Base-by-base conservation (phyloP, 768 basidiomycete genomes). In the Mycena rosella region DNA sequence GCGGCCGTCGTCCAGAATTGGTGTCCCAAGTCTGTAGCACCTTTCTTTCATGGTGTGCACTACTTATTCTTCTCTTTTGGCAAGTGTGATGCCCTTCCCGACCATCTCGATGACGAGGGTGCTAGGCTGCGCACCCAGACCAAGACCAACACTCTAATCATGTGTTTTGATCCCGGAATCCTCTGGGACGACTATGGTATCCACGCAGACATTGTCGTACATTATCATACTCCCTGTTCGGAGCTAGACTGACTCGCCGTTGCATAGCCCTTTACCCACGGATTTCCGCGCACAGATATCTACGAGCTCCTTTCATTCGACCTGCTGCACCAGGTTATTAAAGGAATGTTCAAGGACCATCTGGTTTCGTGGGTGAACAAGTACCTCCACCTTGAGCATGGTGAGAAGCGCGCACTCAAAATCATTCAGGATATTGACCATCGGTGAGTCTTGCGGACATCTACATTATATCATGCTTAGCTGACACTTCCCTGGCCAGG, bases 281-380 rank as follows among this genome's bases (percentile, higher is more conserved):
- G 58, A 40, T 73, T 77, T 53, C 69, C 75, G 10, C 59, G 65
- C 8, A 54, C 65, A 2, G 65, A 67, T 26, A 67, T 67, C 9
- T 44, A 67, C 45, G 34, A 67, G 40, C 59, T 67, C 22, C 17
- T 67, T 0, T 53, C 59, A 2, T n/a, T 32, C 3, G 38, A 40
- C 38, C 38, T 40, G 5, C 38, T 40, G 38, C 38, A 40, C 17
- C 38, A 40, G 14, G 38, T 77, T 30, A 76, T 78, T 64, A 66
- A 66, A 40, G 64, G 64, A 2, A 54, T 57, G 3, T 66, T 66
- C 58, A 66, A 66, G 38, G 65, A 77, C 32, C 77, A 78, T 36
- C 54, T 78, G 5, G 78, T 77, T 22, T 17, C 52, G 8, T 78
- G 77, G 76, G 72, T 78, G 1, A 54, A 63, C 4, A 59, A 72